These are phyloP conservation scores for Warburgia ugandensis DNA, from an alignment of 164 flowering plant genomes.

Conservation along the genomic window DNA sequence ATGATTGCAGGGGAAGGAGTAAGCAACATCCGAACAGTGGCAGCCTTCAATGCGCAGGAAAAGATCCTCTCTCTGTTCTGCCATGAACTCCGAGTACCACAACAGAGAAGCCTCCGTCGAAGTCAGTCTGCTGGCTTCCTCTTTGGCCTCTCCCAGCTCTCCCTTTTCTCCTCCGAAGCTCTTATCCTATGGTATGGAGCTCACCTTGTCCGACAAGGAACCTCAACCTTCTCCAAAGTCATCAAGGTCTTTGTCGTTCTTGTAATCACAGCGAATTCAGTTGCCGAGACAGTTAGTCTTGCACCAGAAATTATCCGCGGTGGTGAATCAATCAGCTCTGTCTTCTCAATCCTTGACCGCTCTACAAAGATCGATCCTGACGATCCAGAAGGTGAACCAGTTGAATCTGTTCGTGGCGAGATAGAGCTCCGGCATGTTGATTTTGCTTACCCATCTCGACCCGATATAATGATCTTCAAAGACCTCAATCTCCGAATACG, in stretches of 20 bases:
- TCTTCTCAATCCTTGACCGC: constrained; percentile 74
- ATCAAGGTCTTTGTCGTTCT: constrained; percentile 90
- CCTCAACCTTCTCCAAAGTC: constrained; percentile 90
- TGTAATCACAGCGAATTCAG: constrained; percentile 91
- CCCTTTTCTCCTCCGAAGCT: constrained; percentile 83
- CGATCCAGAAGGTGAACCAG: constrained; percentile 67
- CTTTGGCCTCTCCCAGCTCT: constrained; percentile 92
- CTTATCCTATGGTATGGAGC: constrained; percentile 95
- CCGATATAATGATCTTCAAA: constrained; percentile 69
- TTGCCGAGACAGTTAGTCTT: constrained; percentile 94
- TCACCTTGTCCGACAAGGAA: constrained; percentile 71
- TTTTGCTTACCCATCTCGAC: constrained; percentile 84
- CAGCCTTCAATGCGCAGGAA: constrained; percentile 92
- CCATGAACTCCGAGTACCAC: constrained; percentile 72
- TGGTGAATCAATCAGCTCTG: constrained; percentile 85
- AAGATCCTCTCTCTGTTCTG: constrained; percentile 76
- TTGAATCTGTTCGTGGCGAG: constrained; percentile 74
- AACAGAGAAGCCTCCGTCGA: constrained; percentile 51
- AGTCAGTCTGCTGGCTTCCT: constrained; percentile 75
- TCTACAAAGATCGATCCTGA: constrained; percentile 80
- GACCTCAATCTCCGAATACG: constrained; percentile 74
- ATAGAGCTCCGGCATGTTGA: constrained; percentile 89
- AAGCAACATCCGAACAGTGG: constrained; percentile 95
- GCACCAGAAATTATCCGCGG: constrained; percentile 92
- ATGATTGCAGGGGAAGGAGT: constrained; percentile 99